Conservation (phyloP, 2,329 filamentous ascomycete species). For the Ceratocystis colombiana region DNA sequence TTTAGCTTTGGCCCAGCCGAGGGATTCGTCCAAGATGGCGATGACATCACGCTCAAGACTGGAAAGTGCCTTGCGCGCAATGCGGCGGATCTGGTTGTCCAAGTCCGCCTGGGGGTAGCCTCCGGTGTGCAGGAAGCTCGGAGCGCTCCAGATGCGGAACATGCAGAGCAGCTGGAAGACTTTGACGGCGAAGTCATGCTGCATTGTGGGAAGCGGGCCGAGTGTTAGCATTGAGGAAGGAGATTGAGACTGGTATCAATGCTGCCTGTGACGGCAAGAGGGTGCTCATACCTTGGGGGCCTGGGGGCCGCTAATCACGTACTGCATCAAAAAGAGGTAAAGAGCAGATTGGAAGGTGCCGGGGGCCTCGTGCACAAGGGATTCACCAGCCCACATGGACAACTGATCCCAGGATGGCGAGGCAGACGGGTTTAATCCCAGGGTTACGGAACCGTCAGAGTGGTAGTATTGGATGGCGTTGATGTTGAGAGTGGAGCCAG, state of each 20-base stretch:
- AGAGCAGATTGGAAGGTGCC: constrained; percentile 31
- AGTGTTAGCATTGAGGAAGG: background rate
- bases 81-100: constrained; percentile 35
- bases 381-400: constrained; percentile 34
- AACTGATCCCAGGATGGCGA: constrained; percentile 32
- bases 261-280: constrained; percentile 22
- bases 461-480: constrained; percentile 20
- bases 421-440: constrained; percentile 15
- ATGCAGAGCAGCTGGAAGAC: constrained; percentile 42
- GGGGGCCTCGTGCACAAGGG: constrained; percentile 33
- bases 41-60: constrained; percentile 36
- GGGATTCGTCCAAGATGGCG: constrained; percentile 35
- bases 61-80: constrained; percentile 35
- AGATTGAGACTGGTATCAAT: background rate
- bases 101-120: constrained; percentile 26
- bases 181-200: constrained; percentile 37
- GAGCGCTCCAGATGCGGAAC: constrained; percentile 41
- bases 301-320: constrained; percentile 31
- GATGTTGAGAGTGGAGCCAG: constrained; percentile 12
- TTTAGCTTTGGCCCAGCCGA: constrained; percentile 32
- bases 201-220: constrained; percentile 14
- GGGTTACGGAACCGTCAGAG: constrained; percentile 10
- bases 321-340: constrained; percentile 35
- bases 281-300: constrained; percentile 34
- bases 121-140: constrained; percentile 36